Conservation (phyloP, 1,139 yeast genomes). For the Nakaseomyces bracarensis region DNA sequence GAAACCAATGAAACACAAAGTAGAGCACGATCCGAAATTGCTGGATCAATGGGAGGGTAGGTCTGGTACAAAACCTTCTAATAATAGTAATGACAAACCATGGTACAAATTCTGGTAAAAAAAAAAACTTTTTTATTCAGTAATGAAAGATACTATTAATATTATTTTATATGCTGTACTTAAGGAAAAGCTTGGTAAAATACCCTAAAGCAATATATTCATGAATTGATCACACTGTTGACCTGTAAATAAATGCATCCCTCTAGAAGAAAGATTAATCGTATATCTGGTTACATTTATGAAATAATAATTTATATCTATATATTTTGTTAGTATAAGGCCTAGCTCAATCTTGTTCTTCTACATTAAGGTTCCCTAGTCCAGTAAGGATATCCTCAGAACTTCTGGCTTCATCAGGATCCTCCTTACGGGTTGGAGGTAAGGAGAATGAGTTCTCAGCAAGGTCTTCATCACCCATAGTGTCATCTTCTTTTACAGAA, state of each 20-base stretch:
- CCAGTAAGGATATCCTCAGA: conserved; percentile 1
- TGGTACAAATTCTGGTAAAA: conserved; percentile 31
- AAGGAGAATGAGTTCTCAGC: conserved; percentile 17
- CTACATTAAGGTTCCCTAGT: conserved; percentile 2
- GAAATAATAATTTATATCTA: no score
- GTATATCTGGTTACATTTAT: conserved; percentile 7
- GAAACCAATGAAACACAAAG: conserved; percentile 33
- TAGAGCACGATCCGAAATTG: conserved; percentile 19
- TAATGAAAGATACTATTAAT: no score
- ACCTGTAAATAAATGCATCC: conserved; percentile 7
- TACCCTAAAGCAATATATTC: neutral
- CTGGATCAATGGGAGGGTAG: conserved; percentile 23
- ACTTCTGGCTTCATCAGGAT: conserved; percentile 9
- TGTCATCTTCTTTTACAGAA: neutral
- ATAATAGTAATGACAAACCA: conserved; percentile 11
- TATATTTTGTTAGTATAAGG: neutral
- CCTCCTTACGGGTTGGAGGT: conserved; percentile 11
- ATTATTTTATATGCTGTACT: no score
- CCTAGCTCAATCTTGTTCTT: conserved; percentile 9
- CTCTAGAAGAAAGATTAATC: neutral
- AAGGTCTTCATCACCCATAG: neutral
- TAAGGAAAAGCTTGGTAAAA: no score
- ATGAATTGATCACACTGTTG: neutral
- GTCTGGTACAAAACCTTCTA: conserved; percentile 7
- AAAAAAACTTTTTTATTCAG: neutral